A percentile compares a stretch with the other conserved stretches of the same genome.
These are phyloP conservation scores for Annulohypoxylon nitens DNA, from an alignment of 495 filamentous ascomycete species.

Conservation along the genomic window DNA sequence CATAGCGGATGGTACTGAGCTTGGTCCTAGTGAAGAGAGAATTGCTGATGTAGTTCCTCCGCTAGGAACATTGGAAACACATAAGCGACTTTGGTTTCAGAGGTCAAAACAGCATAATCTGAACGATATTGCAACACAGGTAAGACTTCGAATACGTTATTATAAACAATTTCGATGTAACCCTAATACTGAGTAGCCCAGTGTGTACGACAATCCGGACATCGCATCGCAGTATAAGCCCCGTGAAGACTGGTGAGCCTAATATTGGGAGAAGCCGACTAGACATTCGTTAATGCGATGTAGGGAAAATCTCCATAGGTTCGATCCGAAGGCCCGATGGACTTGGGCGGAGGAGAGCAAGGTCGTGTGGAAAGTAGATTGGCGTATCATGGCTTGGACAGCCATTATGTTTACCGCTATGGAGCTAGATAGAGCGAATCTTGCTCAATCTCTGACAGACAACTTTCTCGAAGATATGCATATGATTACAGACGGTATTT, in stretches of 20 bases:
- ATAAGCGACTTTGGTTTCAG: slow-evolving; percentile 62
- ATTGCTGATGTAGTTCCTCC: slow-evolving; percentile 48
- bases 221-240: slow-evolving; percentile 55
- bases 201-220: slow-evolving; percentile 61
- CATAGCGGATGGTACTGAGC: slow-evolving; percentile 31
- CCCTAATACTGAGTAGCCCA: slow-evolving; percentile 47
- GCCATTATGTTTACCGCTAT: slow-evolving; percentile 88
- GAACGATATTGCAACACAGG: slow-evolving; percentile 70
- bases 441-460: slow-evolving; percentile 57
- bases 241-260: slow-evolving; percentile 53
- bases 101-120: slow-evolving; percentile 58
- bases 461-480: slow-evolving; percentile 55
- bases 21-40: slow-evolving; percentile 33
- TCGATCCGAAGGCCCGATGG: slow-evolving; percentile 58
- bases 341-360: slow-evolving; percentile 58
- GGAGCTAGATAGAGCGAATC: slow-evolving; percentile 82
- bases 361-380: slow-evolving; percentile 58
- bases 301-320: slow-evolving; percentile 63
- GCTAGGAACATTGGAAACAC: slow-evolving; percentile 52
- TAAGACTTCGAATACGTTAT: not conserved
- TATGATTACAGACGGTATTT: slow-evolving; percentile 55
- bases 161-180: not conserved
- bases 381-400: slow-evolving; percentile 67
- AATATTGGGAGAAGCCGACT: not conserved
- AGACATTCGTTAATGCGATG: not conserved